Percentiles rank a stretch among this genome's conserved stretches.
These are phyloP conservation scores for Phaffomyces thermotolerans DNA, from an alignment of 805 yeast species.

Conservation along the genomic window DNA sequence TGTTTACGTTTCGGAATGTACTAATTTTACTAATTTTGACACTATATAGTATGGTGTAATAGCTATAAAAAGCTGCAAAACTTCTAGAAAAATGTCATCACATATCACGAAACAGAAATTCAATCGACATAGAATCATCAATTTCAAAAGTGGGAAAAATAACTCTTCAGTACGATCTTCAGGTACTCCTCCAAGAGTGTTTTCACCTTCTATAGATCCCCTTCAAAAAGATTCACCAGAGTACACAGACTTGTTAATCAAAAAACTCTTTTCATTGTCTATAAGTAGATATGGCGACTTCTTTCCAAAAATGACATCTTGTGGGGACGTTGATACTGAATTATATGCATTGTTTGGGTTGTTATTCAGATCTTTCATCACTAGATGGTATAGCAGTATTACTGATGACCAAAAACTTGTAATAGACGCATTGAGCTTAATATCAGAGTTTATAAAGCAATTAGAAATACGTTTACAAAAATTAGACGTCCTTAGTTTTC, in stretches of 20 bases:
- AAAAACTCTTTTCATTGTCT: slow-evolving; percentile 11
- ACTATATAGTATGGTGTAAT: too few relatives aligned
- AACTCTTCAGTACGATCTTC: background rate
- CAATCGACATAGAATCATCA: slow-evolving; percentile 1
- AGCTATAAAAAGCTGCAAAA: too few relatives aligned
- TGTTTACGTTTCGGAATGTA: too few relatives aligned
- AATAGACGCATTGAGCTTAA: slow-evolving; percentile 31
- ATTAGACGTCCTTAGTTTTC: slow-evolving; percentile 29
- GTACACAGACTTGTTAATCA: slow-evolving; percentile 21
- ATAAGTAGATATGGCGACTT: slow-evolving; percentile 8
- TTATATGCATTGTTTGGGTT: slow-evolving; percentile 41
- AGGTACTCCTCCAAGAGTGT: background rate
- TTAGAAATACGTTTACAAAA: slow-evolving; percentile 27
- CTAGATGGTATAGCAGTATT: slow-evolving; percentile 37
- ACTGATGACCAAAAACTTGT: slow-evolving; percentile 37
- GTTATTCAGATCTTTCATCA: slow-evolving; percentile 39
- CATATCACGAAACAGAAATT: slow-evolving; percentile 4
- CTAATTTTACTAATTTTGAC: too few relatives aligned
- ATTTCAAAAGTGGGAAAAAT: background rate
- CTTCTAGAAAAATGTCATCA: background rate
- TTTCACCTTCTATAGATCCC: background rate
- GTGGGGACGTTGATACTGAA: slow-evolving; percentile 34
- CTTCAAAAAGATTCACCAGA: slow-evolving; percentile 19
- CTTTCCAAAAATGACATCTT: slow-evolving; percentile 34
- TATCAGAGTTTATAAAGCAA: slow-evolving; percentile 34